Base-by-base conservation (phyloP, 305 asterid genomes). In the Fraxinus baroniana region DNA sequence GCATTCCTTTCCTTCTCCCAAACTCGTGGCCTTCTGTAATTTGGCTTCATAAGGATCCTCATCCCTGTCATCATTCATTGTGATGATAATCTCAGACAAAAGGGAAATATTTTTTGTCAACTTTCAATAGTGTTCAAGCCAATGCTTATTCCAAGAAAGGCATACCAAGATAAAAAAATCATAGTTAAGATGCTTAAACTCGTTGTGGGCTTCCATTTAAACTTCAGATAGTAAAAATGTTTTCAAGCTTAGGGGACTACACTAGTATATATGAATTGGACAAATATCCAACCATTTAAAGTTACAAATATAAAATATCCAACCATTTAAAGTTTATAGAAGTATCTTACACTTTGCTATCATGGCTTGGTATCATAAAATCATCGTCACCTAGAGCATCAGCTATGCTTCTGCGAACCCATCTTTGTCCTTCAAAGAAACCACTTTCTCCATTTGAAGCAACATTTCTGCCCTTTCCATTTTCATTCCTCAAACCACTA, bases 331-430 rank as follows among this genome's bases (percentile, higher is more conserved):
- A 82, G 37, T 68, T 44, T 60, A 80, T 28, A 77, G 82, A 71
- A 33, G 24, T 85, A 81, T 82, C 94, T 87, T 86, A 94, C 98
- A 52, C 89, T 83, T 86, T 85, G 82, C 44, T 80, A 76, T 85
- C 89, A 20, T 80, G 83, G 78, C 68, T 83, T 15, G 89, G 73
- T 46, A 77, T 76, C 49, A 33, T 90, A 85, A 91, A 84, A 89
- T 92, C 98, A 82, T 96, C 99, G 79, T 96, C 99, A 46, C 99
- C 99, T 35, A 96, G 91, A 72, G 98, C 98, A 89, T 96, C 98
- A 20, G 98, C 98, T 82, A 96, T 85, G 88, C 92, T 96, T 90
- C 97, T 90, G 78, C 87, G 91, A 46, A 82, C 88, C 94, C 95
- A 90, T 84, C 83, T 89, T 77, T 87, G 86, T 60, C 88, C 93